Evolutionary conservation across 306 rosid species (phyloP).

Genomic region (Phaseolus lunatus): DNA sequence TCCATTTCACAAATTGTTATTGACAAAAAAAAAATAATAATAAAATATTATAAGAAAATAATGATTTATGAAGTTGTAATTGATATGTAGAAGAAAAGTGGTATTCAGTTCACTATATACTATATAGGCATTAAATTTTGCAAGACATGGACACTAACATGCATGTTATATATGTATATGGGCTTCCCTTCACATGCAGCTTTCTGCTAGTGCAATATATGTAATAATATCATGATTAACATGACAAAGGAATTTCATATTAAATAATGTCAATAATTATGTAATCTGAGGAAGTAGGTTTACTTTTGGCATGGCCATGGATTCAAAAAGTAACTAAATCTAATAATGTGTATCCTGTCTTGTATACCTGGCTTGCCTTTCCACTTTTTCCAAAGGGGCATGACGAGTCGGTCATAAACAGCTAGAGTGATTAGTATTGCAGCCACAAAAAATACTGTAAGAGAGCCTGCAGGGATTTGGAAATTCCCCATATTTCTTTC

Average conservation of each 20-base stretch:
- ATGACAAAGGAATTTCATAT: neutral
- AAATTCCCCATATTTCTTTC: conserved; percentile 66
- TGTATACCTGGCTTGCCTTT: conserved; percentile 79
- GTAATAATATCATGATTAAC: neutral
- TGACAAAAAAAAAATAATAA: too few relatives aligned
- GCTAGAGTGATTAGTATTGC: conserved; percentile 80
- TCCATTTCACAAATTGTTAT: too few relatives aligned
- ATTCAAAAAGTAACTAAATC: neutral
- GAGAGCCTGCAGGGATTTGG: conserved; percentile 92
- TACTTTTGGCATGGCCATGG: neutral
- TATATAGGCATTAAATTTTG: neutral
- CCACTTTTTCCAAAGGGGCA: conserved; percentile 85
- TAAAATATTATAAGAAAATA: too few relatives aligned
- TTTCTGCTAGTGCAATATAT: conserved; percentile 9
- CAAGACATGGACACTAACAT: neutral
- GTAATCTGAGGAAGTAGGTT: neutral
- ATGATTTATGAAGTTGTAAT: too few relatives aligned
- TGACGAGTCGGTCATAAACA: conserved; percentile 74
- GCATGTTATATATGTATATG: neutral
- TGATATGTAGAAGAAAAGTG: too few relatives aligned
- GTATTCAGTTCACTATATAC: neutral
- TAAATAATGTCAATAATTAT: neutral
- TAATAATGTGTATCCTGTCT: neutral
- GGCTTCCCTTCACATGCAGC: conserved; percentile 14
- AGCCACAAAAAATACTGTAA: conserved; percentile 82